Evolutionary conservation across 2,329 filamentous ascomycete species (phyloP).

Genomic region (Talaromyces sp.): DNA sequence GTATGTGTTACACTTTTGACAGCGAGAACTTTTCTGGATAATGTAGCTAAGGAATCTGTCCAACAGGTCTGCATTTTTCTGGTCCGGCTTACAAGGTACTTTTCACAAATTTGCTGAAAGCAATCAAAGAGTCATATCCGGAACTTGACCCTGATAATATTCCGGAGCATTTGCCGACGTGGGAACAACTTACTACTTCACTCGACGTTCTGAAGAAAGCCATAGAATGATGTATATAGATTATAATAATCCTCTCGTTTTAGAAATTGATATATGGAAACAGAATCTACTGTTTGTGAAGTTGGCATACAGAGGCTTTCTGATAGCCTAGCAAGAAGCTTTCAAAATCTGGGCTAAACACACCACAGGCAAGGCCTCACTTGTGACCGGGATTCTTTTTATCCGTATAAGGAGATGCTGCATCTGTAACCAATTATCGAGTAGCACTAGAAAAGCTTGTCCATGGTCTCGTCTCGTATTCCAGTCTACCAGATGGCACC

Average conservation of each 20-base stretch:
- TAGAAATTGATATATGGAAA: background rate
- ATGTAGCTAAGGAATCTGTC: background rate
- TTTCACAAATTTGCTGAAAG: background rate
- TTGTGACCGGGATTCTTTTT: background rate
- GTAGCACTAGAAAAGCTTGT: background rate
- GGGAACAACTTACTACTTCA: slow-evolving; percentile 1
- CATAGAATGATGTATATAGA: background rate
- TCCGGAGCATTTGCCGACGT: slow-evolving; percentile 5
- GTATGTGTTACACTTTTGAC: background rate
- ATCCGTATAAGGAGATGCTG: background rate
- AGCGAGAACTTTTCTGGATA: background rate
- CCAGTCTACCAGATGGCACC: background rate
- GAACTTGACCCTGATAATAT: slow-evolving; percentile 3
- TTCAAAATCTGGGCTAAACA: background rate
- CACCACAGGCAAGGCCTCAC: background rate
- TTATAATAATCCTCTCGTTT: background rate
- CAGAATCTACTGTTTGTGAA: background rate
- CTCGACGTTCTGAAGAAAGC: background rate
- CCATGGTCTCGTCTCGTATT: background rate
- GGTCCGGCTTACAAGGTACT: slow-evolving; percentile 1
- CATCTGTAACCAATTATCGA: background rate
- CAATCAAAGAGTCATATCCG: background rate
- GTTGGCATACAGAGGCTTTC: background rate
- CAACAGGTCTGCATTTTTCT: background rate
- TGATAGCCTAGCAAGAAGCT: background rate